These are phyloP conservation scores for Rutidosis leptorrhynchoides DNA, from an alignment of 129 eudicot genomes.

Conservation along the genomic window DNA sequence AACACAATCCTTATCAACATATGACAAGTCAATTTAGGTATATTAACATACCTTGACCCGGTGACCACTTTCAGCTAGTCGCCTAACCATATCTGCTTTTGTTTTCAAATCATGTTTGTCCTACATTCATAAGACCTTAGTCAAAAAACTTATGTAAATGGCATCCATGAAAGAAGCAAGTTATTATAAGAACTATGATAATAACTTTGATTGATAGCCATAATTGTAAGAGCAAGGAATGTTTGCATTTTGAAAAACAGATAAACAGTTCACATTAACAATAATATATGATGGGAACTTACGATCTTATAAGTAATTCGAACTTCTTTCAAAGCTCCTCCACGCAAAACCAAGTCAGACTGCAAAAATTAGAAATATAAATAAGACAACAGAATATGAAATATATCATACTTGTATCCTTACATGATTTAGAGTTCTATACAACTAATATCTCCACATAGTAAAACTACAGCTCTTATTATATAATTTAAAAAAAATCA, in stretches of 20 bases:
- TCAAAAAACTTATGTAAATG: constrained; percentile 4
- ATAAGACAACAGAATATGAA: background rate
- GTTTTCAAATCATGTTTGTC: constrained; percentile 63
- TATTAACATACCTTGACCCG: constrained; percentile 68
- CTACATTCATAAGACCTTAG: constrained; percentile 33
- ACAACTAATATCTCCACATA: too few relatives aligned
- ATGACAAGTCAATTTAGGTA: constrained; percentile 6
- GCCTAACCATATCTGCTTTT: constrained; percentile 62
- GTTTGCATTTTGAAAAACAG: background rate
- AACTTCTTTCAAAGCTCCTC: constrained; percentile 52
- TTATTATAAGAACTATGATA: background rate
- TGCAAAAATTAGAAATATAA: constrained; percentile 24
- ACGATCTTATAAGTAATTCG: constrained; percentile 11
- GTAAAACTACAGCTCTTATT: background rate
- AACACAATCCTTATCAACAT: constrained; percentile 14
- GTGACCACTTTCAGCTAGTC: constrained; percentile 73
- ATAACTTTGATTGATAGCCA: background rate
- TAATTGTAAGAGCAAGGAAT: background rate
- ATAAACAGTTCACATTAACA: background rate
- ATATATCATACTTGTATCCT: background rate
- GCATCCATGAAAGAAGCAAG: background rate
- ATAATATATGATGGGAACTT: constrained; percentile 5
- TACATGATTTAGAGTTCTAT: too few relatives aligned
- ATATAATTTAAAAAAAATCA: too few relatives aligned
- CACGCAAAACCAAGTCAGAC: constrained; percentile 43